Conservation (phyloP, 768 basidiomycete species). For the Calocybe indica region DNA sequence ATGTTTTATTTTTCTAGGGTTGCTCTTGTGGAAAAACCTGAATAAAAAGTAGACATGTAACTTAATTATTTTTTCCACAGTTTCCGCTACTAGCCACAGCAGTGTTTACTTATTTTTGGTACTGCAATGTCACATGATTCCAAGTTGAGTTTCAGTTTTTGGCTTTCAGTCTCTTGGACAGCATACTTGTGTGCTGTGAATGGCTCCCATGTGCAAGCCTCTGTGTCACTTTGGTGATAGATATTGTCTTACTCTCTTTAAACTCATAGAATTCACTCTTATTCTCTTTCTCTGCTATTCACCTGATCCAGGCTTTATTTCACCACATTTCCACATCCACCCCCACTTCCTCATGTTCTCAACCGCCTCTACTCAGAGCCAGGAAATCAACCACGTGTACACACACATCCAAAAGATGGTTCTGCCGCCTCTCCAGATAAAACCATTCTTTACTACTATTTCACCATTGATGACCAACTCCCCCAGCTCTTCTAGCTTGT, state of each 20-base stretch:
- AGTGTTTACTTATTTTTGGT: no score
- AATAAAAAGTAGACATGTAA: no score
- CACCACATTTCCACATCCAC: slow-evolving; percentile 79
- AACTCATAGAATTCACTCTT: slow-evolving; percentile 1
- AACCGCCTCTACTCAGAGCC: slow-evolving; percentile 52
- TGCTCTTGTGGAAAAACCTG: no score
- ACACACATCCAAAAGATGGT: slow-evolving; percentile 51
- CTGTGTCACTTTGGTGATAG: slow-evolving; percentile 77
- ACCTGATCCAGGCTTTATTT: slow-evolving; percentile 65
- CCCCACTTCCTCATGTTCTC: slow-evolving; percentile 58
- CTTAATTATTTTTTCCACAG: no score
- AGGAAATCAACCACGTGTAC: slow-evolving; percentile 52
- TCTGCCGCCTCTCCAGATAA: slow-evolving; percentile 66
- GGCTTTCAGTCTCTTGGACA: no score
- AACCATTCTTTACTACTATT: slow-evolving; percentile 76
- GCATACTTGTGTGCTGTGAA: slow-evolving; percentile 9
- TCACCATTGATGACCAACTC: slow-evolving; percentile 88
- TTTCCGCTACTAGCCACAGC: no score
- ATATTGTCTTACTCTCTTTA: slow-evolving; percentile 27
- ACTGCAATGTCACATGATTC: no score
- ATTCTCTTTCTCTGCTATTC: slow-evolving; percentile 8
- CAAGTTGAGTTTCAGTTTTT: no score
- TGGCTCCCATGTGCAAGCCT: slow-evolving; percentile 63
- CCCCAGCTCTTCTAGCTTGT: slow-evolving; percentile 87
- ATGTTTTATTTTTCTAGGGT: no score